Percentiles rank a stretch among this genome's conserved stretches.
phyloP scores from a whole-genome alignment of 768 basidiomycete species.

The Suillus spraguei region DNA sequence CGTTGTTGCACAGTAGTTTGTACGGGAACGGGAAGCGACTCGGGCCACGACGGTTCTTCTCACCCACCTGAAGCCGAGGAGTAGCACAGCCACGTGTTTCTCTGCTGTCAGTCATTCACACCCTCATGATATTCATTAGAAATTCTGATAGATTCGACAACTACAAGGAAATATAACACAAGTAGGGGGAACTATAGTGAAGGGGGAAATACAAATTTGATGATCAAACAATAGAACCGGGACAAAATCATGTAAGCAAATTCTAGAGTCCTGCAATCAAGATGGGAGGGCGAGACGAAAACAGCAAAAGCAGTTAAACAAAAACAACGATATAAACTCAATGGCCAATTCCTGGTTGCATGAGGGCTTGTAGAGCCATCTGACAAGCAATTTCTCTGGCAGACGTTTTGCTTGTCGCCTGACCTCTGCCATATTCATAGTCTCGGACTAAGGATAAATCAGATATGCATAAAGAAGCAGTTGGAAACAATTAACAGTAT shows the following conservation, averaged over 20 bases:
- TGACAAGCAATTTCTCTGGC: constrained; percentile 29
- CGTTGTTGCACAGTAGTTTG: constrained; percentile 8
- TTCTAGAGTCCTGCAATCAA: background rate
- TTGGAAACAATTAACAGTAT: background rate
- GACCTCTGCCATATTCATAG: constrained; percentile 27
- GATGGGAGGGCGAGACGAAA: background rate
- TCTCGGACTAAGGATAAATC: constrained; percentile 21
- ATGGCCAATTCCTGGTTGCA: background rate
- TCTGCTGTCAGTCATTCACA: background rate
- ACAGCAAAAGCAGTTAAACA: background rate
- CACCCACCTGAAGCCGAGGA: constrained; percentile 8
- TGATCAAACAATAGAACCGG: background rate
- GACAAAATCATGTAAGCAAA: background rate
- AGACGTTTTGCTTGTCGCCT: constrained; percentile 13
- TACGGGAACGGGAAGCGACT: constrained; percentile 4
- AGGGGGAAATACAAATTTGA: background rate
- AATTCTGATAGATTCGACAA: background rate
- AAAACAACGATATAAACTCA: background rate
- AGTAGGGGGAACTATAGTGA: background rate
- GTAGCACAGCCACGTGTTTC: constrained; percentile 11
- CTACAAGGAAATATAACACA: background rate
- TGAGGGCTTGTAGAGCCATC: background rate
- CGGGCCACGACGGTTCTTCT: constrained; percentile 4
- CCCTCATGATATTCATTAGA: background rate
- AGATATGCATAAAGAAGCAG: background rate